Percentiles rank a stretch among this genome's conserved stretches.
phyloP scores from a whole-genome alignment of 2,329 filamentous ascomycete genomes.

The Fusarium xylarioides region DNA sequence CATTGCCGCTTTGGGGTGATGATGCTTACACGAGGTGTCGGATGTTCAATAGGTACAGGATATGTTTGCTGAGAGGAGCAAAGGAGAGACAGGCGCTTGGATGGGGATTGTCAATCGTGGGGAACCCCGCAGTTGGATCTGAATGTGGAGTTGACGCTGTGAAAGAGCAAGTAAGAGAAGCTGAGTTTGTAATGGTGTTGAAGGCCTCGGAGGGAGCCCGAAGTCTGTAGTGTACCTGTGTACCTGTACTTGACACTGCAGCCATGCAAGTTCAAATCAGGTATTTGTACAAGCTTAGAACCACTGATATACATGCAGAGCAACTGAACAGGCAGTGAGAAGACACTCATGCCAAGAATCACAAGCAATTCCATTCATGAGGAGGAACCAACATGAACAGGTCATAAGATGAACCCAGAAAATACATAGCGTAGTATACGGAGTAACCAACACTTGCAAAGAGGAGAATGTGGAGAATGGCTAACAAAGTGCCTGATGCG shows the following conservation, averaged over 20 bases:
- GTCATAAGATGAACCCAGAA: neutral
- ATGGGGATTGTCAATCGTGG: conserved; percentile 14
- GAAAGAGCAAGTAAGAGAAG: conserved; percentile 6
- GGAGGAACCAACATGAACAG: neutral
- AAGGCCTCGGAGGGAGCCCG: neutral
- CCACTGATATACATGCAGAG: neutral
- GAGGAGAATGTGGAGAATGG: conserved; percentile 22
- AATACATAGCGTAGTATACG: neutral
- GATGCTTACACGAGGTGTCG: neutral
- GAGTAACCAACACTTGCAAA: neutral
- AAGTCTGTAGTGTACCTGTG: neutral
- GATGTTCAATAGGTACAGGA: neutral
- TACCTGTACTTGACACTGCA: neutral
- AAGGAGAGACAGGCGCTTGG: neutral
- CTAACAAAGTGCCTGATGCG: conserved; percentile 1
- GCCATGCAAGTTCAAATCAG: neutral
- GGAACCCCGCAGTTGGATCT: conserved; percentile 29
- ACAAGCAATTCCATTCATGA: neutral
- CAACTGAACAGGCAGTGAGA: neutral
- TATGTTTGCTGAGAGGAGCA: neutral
- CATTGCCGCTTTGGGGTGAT: conserved; percentile 24
- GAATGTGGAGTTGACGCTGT: neutral
- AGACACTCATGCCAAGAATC: neutral
- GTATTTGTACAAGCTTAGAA: neutral
- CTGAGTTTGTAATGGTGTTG: conserved; percentile 23